Evolutionary conservation across 352 stramenopile species (phyloP).

Genomic region (Globisporangium paddicum): DNA sequence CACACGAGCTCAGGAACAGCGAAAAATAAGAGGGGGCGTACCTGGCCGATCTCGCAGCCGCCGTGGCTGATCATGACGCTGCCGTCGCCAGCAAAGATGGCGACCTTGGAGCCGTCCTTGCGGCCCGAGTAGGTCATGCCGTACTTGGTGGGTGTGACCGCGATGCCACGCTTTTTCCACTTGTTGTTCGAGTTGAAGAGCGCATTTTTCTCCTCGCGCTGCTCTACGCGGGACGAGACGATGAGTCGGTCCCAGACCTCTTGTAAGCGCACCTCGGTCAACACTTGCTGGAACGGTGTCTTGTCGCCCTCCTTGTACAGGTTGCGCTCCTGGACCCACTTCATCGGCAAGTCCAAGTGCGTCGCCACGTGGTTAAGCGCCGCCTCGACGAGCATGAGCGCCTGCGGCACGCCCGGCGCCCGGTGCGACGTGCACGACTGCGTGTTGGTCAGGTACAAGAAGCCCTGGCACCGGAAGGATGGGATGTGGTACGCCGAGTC

Average conservation of each 20-base stretch:
- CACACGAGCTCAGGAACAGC: too few relatives aligned
- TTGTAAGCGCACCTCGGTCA: slow-evolving; percentile 91
- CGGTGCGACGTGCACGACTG: slow-evolving; percentile 94
- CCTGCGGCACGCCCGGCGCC: slow-evolving; percentile 94
- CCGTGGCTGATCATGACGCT: slow-evolving; percentile 95
- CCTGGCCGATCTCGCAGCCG: slow-evolving; percentile 97
- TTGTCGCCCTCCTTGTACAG: slow-evolving; percentile 89
- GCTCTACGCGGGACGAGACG: slow-evolving; percentile 60
- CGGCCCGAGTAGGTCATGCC: slow-evolving; percentile 92
- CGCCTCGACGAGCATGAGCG: slow-evolving; percentile 89
- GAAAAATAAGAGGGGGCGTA: too few relatives aligned
- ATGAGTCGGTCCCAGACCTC: slow-evolving; percentile 77
- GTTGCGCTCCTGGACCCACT: slow-evolving; percentile 84
- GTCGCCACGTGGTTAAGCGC: slow-evolving; percentile 94
- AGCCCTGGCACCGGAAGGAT: slow-evolving; percentile 83
- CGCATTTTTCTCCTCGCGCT: slow-evolving; percentile 61
- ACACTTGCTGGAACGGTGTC: slow-evolving; percentile 91
- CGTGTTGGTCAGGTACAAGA: slow-evolving; percentile 92
- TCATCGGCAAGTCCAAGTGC: slow-evolving; percentile 57
- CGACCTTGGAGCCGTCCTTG: slow-evolving; percentile 31
- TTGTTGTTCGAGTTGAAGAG: slow-evolving; percentile 91
- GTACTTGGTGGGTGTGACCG: slow-evolving; percentile 89
- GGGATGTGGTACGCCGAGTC: slow-evolving; percentile 95
- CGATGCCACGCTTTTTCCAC: slow-evolving; percentile 89
- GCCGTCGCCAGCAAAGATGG: slow-evolving; percentile 70